These are phyloP conservation scores for Penicilliopsis zonata DNA, from an alignment of 495 filamentous ascomycete species.

Conservation along the genomic window DNA sequence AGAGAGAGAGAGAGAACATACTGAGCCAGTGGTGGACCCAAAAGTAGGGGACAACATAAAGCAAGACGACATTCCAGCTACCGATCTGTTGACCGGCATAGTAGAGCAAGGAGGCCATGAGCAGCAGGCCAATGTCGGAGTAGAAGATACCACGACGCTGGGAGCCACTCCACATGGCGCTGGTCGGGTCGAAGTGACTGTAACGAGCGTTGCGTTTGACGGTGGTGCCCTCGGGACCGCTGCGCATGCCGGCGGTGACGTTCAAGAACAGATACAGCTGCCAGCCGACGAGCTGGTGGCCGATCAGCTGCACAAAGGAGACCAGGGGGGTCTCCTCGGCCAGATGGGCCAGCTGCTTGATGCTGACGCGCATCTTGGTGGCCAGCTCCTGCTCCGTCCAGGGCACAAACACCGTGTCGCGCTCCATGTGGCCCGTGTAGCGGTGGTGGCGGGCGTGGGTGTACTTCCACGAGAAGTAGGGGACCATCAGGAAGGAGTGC, in stretches of 20 bases:
- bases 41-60: constrained; percentile 44
- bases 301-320: constrained; percentile 32
- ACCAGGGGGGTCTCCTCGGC: constrained; percentile 46
- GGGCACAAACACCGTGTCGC: constrained; percentile 49
- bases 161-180: constrained; percentile 47
- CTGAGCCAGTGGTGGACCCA: constrained; percentile 53
- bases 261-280: constrained; percentile 44
- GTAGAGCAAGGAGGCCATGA: constrained; percentile 31
- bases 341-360: constrained; percentile 30
- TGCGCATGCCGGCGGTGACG: constrained; percentile 37
- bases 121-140: constrained; percentile 44
- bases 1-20: constrained; percentile 10
- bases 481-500: constrained; percentile 55
- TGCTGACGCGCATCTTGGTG: constrained; percentile 14
- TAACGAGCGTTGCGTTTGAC: constrained; percentile 34
- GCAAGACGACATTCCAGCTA: constrained; percentile 34
- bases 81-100: constrained; percentile 33
- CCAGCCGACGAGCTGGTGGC: constrained; percentile 45
- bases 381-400: constrained; percentile 29
- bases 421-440: constrained; percentile 45
- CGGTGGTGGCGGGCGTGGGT: constrained; percentile 65
- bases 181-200: constrained; percentile 49
- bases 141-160: constrained; percentile 44
- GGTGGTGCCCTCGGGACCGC: constrained; percentile 26
- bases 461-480: constrained; percentile 69